Percentiles rank a stretch among this genome's conserved stretches.
phyloP scores from a whole-genome alignment of 305 asterid species.

The Euphrasia arctica region DNA sequence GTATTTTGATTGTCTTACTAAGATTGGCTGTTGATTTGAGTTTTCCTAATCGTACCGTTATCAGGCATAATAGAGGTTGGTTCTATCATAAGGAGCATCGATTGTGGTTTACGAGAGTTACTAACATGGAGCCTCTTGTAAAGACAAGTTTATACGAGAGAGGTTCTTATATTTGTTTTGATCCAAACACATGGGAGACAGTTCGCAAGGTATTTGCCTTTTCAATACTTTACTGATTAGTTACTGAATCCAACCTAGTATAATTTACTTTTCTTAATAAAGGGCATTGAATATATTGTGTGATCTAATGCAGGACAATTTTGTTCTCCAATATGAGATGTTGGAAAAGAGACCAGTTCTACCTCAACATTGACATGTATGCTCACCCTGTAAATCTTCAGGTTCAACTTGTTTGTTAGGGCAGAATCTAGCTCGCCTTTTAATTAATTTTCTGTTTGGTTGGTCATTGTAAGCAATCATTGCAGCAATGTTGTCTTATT shows the following conservation, averaged over 20 bases:
- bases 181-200: slow-evolving; percentile 98
- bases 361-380: slow-evolving; percentile 61
- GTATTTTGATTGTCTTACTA: slow-evolving; percentile 22
- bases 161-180: slow-evolving; percentile 89
- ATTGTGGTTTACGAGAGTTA: slow-evolving; percentile 70
- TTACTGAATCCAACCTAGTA: slow-evolving; percentile 4
- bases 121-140: slow-evolving; percentile 85
- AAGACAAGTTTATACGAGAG: slow-evolving; percentile 77
- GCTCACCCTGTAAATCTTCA: slow-evolving; percentile 41
- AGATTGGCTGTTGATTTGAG: slow-evolving; percentile 7
- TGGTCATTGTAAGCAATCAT: slow-evolving; percentile 36
- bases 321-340: slow-evolving; percentile 78
- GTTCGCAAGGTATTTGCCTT: slow-evolving; percentile 73
- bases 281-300: slow-evolving; percentile 14
- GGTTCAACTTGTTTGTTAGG: slow-evolving; percentile 39
- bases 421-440: slow-evolving; percentile 36
- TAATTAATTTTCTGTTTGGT: slow-evolving; percentile 23
- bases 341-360: slow-evolving; percentile 82
- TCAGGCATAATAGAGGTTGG: slow-evolving; percentile 95
- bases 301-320: slow-evolving; percentile 77
- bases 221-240: slow-evolving; percentile 15
- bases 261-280: slow-evolving; percentile 1
- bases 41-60: slow-evolving; percentile 13
- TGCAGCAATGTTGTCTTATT: slow-evolving; percentile 37
- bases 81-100: slow-evolving; percentile 84